phyloP scores from a whole-genome alignment of 108 stramenopile species.

The Schizochytrium sp. region DNA sequence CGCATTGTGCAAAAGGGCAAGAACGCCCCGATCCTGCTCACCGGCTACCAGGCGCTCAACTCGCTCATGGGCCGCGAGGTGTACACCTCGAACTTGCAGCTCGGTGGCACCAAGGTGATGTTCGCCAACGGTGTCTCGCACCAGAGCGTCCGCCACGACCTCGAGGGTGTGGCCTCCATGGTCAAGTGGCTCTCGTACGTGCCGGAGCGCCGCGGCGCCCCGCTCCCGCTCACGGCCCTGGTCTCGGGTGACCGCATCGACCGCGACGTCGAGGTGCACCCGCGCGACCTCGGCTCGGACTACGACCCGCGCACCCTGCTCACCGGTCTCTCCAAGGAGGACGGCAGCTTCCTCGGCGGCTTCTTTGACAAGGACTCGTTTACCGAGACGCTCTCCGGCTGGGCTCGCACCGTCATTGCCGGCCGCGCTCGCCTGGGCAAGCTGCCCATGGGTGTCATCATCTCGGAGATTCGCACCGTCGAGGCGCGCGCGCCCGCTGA shows the following conservation, averaged over 20 bases:
- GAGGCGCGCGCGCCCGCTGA: conserved; percentile 91
- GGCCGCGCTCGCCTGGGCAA: conserved; percentile 94
- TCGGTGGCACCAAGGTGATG: conserved; percentile 95
- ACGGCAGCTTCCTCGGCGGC: conserved; percentile 67
- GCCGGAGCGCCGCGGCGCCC: conserved; percentile 44
- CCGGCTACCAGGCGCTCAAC: conserved; percentile 97
- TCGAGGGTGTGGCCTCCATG: conserved; percentile 72
- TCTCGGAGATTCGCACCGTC: conserved; percentile 86
- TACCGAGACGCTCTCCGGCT: conserved; percentile 85
- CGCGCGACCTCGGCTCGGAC: conserved; percentile 63
- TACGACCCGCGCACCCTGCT: conserved; percentile 87
- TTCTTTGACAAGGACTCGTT: conserved; percentile 93
- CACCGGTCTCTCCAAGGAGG: conserved; percentile 44
- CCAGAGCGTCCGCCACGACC: conserved; percentile 72
- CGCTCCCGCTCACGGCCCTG: background rate
- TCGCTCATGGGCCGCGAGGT: conserved; percentile 97
- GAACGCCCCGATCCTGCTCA: conserved; percentile 88
- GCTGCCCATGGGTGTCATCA: conserved; percentile 92
- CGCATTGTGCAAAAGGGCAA: conserved; percentile 91
- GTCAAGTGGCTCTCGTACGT: conserved; percentile 91
- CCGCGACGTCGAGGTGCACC: conserved; percentile 66
- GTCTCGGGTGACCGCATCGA: conserved; percentile 72
- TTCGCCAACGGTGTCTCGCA: conserved; percentile 94
- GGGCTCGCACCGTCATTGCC: conserved; percentile 95
- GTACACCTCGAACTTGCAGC: conserved; percentile 96